A percentile compares a stretch with the other conserved stretches of the same genome.
phyloP scores from a whole-genome alignment of 257 asterid genomes.

The Scutellaria baicalensis region DNA sequence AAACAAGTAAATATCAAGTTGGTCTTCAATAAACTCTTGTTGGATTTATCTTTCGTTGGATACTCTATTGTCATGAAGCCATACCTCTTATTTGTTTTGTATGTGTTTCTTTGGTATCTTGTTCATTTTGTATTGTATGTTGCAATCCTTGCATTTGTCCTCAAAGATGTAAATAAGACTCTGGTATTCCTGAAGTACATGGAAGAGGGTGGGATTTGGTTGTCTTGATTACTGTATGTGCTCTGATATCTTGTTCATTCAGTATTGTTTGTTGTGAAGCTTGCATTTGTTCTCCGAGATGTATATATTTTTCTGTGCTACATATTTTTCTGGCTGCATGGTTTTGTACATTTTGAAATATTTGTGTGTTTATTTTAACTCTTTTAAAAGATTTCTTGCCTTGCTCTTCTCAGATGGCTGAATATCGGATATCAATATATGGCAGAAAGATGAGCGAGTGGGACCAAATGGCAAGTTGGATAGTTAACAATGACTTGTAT shows the following conservation, averaged over 20 bases:
- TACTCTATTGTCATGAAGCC: neutral
- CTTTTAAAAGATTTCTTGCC: neutral
- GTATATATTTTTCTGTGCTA: no score
- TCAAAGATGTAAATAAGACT: neutral
- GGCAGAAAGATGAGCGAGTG: slow-evolving; percentile 98
- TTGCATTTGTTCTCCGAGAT: neutral
- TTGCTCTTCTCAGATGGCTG: slow-evolving; percentile 81
- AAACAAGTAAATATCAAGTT: slow-evolving; percentile 93
- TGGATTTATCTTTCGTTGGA: neutral
- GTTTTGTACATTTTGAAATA: neutral
- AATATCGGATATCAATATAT: slow-evolving; percentile 82
- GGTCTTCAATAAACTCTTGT: slow-evolving; percentile 18
- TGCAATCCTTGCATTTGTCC: no score
- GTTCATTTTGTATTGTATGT: neutral
- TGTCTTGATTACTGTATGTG: neutral
- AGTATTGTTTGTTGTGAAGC: neutral
- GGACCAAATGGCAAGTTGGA: slow-evolving; percentile 99
- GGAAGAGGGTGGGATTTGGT: neutral
- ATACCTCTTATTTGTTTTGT: slow-evolving; percentile 10
- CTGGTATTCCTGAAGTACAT: neutral
- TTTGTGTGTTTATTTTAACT: neutral
- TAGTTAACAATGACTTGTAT: slow-evolving; percentile 77
- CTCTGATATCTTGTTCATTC: neutral
- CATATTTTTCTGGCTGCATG: neutral
- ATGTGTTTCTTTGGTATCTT: slow-evolving; percentile 35